phyloP scores from a whole-genome alignment of 177 flowering plant species.

The Vitis hybrid region DNA sequence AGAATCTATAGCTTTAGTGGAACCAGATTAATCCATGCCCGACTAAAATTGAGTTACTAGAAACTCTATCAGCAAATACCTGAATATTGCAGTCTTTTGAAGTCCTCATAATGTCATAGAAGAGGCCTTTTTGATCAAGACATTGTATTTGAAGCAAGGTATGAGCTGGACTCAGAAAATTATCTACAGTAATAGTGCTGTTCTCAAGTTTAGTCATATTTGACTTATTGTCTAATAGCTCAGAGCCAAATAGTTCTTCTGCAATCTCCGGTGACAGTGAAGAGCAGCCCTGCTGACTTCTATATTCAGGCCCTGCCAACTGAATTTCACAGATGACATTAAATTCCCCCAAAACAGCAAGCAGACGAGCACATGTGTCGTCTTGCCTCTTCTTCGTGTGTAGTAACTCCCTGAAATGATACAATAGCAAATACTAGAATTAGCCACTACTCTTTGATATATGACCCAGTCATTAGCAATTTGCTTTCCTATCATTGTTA shows the following conservation, averaged over 20 bases:
- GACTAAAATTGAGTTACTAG: not conserved
- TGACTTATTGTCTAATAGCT: constrained; percentile 13
- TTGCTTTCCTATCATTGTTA: no score
- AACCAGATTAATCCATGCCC: not conserved
- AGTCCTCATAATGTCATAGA: constrained; percentile 45
- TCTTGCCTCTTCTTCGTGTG: constrained; percentile 38
- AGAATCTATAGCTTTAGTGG: not conserved
- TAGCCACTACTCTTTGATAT: not conserved
- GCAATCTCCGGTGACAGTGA: constrained; percentile 33
- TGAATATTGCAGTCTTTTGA: constrained; percentile 42
- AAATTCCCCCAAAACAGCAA: constrained; percentile 25
- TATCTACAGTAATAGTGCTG: constrained; percentile 34
- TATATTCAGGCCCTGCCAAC: constrained; percentile 44
- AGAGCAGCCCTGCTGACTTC: constrained; percentile 23
- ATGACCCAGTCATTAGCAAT: no score
- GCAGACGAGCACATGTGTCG: constrained; percentile 26
- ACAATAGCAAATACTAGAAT: not conserved
- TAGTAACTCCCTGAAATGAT: constrained; percentile 33
- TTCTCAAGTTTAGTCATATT: constrained; percentile 20
- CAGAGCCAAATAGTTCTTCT: constrained; percentile 31
- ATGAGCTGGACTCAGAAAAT: constrained; percentile 42
- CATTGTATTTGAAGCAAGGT: constrained; percentile 47
- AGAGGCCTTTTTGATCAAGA: constrained; percentile 40
- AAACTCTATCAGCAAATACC: constrained; percentile 21
- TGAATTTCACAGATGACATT: constrained; percentile 38